Evolutionary conservation across 345 rosid species (phyloP).

Genomic region (Syzygium oleosum): DNA sequence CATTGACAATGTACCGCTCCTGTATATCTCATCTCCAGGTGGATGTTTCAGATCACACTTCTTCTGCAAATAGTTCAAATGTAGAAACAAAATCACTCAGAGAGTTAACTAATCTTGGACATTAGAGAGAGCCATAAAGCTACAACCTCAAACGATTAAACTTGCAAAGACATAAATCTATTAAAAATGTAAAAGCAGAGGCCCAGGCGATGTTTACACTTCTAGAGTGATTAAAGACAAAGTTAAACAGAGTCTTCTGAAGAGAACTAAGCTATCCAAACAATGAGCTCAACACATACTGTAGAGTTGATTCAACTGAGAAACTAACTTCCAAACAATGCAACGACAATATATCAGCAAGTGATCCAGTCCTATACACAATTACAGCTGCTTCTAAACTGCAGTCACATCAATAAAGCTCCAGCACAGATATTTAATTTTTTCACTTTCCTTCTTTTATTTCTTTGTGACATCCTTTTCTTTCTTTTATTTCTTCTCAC

Average conservation of each 20-base stretch:
- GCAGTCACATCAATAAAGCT: neutral
- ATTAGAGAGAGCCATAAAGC: neutral
- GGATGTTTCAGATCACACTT: constrained; percentile 98
- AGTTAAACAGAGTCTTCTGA: neutral
- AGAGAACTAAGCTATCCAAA: neutral
- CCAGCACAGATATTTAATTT: neutral
- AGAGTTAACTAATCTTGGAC: neutral
- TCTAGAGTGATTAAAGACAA: neutral
- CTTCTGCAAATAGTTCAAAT: constrained; percentile 34
- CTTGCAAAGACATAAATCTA: neutral
- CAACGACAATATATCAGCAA: neutral
- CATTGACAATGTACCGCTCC: constrained; percentile 96
- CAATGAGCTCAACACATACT: neutral
- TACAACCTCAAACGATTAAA: neutral
- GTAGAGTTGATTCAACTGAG: neutral
- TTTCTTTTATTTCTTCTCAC: neutral
- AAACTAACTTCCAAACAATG: neutral
- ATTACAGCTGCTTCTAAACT: neutral
- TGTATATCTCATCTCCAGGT: constrained; percentile 98
- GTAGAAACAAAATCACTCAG: neutral
- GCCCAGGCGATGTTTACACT: neutral
- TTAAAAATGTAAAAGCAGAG: neutral
- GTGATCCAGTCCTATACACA: neutral
- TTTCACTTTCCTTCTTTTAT: neutral
- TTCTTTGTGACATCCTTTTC: neutral